phyloP scores from a whole-genome alignment of 2,329 filamentous ascomycete species.

The Leptographium wingfieldii region DNA sequence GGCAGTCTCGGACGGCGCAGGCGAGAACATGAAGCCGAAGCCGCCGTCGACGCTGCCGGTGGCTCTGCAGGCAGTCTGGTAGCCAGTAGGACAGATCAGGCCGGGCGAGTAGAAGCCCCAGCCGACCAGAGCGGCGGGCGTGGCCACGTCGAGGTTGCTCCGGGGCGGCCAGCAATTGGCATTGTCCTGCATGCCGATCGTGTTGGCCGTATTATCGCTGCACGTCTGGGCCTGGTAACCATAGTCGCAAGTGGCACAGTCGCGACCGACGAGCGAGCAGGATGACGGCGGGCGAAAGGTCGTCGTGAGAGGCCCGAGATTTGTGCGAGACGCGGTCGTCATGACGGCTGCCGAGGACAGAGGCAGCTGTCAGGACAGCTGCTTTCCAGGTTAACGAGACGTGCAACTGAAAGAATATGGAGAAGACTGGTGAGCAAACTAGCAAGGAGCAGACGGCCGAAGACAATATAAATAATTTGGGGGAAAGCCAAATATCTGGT shows the following conservation, averaged over 20 bases:
- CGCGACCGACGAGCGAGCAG: background rate
- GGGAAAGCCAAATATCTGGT: no score
- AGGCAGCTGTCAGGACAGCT: no score
- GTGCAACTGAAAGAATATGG: background rate
- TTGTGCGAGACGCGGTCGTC: background rate
- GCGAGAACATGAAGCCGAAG: conserved; percentile 16
- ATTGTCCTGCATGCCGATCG: conserved; percentile 6
- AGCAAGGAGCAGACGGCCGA: no score
- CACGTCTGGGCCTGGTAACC: conserved; percentile 12
- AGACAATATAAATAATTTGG: no score
- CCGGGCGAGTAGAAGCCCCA: conserved; percentile 13
- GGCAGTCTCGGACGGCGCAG: conserved; percentile 18
- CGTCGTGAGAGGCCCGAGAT: background rate
- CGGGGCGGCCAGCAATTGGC: conserved; percentile 13
- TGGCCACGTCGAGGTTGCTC: background rate
- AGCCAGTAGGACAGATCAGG: conserved; percentile 10
- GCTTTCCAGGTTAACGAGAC: background rate
- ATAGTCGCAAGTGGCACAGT: background rate
- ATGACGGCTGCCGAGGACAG: background rate
- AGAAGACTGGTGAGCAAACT: background rate
- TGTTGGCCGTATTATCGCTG: background rate
- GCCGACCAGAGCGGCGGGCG: conserved; percentile 6
- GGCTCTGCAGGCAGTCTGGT: conserved; percentile 9
- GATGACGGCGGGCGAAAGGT: background rate
- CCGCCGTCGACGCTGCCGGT: conserved; percentile 9